Evolutionary conservation across 805 yeast species (phyloP).

Genomic region (Candida vaughaniae): DNA sequence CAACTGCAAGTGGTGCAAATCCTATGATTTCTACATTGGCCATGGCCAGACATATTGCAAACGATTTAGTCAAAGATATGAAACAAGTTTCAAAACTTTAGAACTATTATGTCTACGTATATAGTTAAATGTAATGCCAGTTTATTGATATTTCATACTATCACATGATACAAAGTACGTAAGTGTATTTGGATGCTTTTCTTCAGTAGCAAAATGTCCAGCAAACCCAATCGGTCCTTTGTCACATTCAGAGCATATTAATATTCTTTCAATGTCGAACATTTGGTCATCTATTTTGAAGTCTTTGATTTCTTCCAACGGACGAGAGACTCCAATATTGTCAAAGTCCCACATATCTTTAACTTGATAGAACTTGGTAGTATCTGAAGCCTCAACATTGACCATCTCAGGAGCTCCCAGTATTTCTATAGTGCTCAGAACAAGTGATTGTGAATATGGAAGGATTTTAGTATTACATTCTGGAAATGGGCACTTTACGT

Average conservation of each 20-base stretch:
- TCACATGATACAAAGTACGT: constrained; percentile 45
- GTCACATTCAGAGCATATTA: constrained; percentile 77
- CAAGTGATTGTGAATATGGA: constrained; percentile 6
- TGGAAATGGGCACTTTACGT: constrained; percentile 24
- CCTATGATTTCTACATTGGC: constrained; percentile 54
- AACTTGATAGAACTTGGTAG: constrained; percentile 38
- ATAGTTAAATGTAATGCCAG: background rate
- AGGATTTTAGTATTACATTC: constrained; percentile 26
- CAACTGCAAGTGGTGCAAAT: constrained; percentile 53
- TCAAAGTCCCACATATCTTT: constrained; percentile 77
- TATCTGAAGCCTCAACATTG: constrained; percentile 5
- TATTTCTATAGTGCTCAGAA: constrained; percentile 9
- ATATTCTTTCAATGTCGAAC: constrained; percentile 47
- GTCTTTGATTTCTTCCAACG: constrained; percentile 26
- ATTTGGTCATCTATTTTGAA: constrained; percentile 12
- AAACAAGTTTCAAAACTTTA: constrained; percentile 24
- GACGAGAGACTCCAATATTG: constrained; percentile 70
- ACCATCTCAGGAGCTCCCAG: constrained; percentile 32
- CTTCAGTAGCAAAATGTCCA: constrained; percentile 31
- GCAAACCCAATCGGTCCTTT: constrained; percentile 76
- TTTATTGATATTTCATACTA: constrained; percentile 38
- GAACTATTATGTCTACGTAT: constrained; percentile 1
- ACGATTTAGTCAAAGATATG: constrained; percentile 35
- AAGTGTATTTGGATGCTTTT: constrained; percentile 32
- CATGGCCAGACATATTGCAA: constrained; percentile 42